Percentiles rank a stretch among this genome's conserved stretches.
Conservation (phyloP, 495 filamentous ascomycete species). For the Copromyces sp. region DNA sequence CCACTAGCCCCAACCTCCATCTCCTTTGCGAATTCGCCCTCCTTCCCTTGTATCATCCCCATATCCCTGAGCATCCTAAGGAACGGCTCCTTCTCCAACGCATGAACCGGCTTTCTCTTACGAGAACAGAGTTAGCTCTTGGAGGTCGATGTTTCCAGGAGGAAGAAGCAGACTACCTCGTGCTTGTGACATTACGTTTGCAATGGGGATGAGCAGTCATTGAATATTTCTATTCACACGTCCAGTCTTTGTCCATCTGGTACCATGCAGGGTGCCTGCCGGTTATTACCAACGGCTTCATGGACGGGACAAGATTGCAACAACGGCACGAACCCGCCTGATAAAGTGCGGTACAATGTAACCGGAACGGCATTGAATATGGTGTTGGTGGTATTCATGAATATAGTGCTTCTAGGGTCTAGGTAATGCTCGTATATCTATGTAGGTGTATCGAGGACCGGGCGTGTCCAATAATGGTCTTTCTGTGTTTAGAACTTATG, state of each 20-base stretch:
- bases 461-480: neutral
- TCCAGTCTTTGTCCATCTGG: neutral
- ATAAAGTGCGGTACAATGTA: neutral
- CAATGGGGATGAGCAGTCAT: neutral
- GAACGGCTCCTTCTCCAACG: slow-evolving; percentile 31
- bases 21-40: too few relatives aligned
- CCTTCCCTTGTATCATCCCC: slow-evolving; percentile 16
- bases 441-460: too few relatives aligned
- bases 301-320: neutral
- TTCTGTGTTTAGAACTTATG: neutral
- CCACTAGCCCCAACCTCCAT: too few relatives aligned
- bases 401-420: neutral
- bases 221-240: neutral
- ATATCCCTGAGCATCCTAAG: slow-evolving; percentile 26
- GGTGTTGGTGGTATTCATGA: neutral
- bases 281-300: neutral
- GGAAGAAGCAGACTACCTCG: neutral
- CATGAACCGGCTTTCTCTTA: slow-evolving; percentile 25
- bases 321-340: neutral
- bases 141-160: neutral
- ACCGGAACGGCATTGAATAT: neutral
- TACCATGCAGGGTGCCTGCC: neutral
- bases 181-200: neutral
- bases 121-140: slow-evolving; percentile 1
- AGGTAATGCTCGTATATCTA: neutral